Evolutionary conservation across 768 basidiomycete species (phyloP).

Genomic region (Suillus fuscotomentosus): DNA sequence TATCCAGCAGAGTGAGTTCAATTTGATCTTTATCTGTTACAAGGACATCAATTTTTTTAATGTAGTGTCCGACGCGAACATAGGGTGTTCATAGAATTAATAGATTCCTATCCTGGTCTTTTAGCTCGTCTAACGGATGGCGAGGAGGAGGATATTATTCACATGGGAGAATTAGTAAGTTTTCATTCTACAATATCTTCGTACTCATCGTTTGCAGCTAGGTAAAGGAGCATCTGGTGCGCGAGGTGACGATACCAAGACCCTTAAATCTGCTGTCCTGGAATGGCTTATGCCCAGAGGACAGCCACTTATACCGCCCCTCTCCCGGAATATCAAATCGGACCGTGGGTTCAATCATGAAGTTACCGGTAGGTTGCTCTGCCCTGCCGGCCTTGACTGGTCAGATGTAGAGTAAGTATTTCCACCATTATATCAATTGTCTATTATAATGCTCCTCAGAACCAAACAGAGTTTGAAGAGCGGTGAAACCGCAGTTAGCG

Average conservation of each 20-base stretch:
- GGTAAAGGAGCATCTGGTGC: neutral
- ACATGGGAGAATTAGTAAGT: neutral
- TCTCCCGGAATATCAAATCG: slow-evolving; percentile 8
- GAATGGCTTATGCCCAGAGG: slow-evolving; percentile 20
- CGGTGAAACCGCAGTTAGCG: neutral
- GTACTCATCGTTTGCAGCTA: neutral
- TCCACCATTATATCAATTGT: no score
- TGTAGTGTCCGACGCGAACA: neutral
- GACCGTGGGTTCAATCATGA: slow-evolving; percentile 24
- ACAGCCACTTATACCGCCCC: slow-evolving; percentile 15
- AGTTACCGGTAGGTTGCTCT: slow-evolving; percentile 7
- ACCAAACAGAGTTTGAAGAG: neutral
- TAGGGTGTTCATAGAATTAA: neutral
- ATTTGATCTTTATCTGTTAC: neutral
- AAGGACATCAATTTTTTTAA: neutral
- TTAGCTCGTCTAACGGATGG: neutral
- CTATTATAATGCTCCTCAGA: neutral
- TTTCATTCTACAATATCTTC: neutral
- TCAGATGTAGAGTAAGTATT: slow-evolving; percentile 14
- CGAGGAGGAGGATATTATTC: neutral
- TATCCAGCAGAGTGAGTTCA: neutral
- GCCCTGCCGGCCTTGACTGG: slow-evolving; percentile 28
- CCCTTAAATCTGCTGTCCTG: slow-evolving; percentile 5
- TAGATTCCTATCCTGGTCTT: neutral
- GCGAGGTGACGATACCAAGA: no score